phyloP scores from a whole-genome alignment of 2,329 filamentous ascomycete species.

The Chrysosphaeria jannelii region DNA sequence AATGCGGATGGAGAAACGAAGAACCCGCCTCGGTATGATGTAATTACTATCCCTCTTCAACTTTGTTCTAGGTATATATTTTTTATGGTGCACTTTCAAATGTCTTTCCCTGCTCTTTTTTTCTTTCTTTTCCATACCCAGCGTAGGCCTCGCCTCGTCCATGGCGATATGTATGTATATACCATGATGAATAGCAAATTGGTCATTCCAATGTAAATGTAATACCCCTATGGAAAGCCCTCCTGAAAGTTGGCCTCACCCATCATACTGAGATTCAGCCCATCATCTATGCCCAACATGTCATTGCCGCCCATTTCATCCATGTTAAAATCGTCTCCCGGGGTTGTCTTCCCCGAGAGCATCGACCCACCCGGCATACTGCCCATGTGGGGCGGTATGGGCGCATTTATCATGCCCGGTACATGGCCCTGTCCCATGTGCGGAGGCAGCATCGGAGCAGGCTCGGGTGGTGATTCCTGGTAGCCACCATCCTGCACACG shows the following conservation, averaged over 20 bases:
- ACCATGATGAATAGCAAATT: too few relatives aligned
- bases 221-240: too few relatives aligned
- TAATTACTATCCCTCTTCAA: slow-evolving; percentile 13
- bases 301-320: slow-evolving; percentile 10
- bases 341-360: too few relatives aligned
- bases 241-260: too few relatives aligned
- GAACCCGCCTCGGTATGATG: slow-evolving; percentile 29
- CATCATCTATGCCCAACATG: slow-evolving; percentile 34
- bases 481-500: slow-evolving; percentile 54
- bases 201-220: too few relatives aligned
- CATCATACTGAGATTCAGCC: slow-evolving; percentile 43
- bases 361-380: too few relatives aligned
- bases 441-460: slow-evolving; percentile 7
- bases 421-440: too few relatives aligned
- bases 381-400: too few relatives aligned
- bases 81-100: slow-evolving; percentile 13
- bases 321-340: neutral
- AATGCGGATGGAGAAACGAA: slow-evolving; percentile 28
- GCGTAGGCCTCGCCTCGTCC: too few relatives aligned
- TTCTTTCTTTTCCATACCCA: slow-evolving; percentile 1
- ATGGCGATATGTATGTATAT: too few relatives aligned
- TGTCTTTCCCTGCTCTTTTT: neutral
- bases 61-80: slow-evolving; percentile 19
- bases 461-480: slow-evolving; percentile 22
- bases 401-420: too few relatives aligned